Evolutionary conservation across 2,329 filamentous ascomycete species (phyloP), one percentile per base, ranked within the genome.

Genomic region (Ramularia collo-cygni): DNA sequence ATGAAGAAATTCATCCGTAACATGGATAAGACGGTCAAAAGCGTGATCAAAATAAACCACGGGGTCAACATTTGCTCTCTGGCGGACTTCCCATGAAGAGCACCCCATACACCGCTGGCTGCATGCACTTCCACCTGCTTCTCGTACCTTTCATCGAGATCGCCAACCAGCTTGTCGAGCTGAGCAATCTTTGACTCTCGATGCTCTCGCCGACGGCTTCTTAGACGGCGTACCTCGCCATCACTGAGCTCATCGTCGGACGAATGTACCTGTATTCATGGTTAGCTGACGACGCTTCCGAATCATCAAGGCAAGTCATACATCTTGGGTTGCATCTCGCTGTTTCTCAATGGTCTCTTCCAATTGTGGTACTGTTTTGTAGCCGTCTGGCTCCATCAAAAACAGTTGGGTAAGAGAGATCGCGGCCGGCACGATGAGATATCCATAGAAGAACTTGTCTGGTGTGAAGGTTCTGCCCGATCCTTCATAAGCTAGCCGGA

Each of bases 1-100:
- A 94, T 85, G 61, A 94, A 93, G 67, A 87, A 94, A 64, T 94
- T 94, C 73, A 94, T 93, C 15, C 68, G 55, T 35, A 59, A 51
- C 56, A 60, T 60, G 37, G 58, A 54, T 21, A 59, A 44, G 3
- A 60, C 62, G 3, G 85, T 94, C 58, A 94, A 88, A 15, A 87
- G 64, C 3, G 85, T 84, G 54, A 94, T 84, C 24, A 94, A 71
- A 26, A 87, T 70, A 60, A 92, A 94, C 87, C 87, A 94, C 0
- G 82, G 82, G 2, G 82, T 85, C 8, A 68, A 63, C 51, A 94
- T 83, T 64, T 95, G 88, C 54, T 85, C 66, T 18, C 71, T 57
- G 0, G 85, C 83, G 0, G 81, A 76, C 50, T 73, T 71, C 39
- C 79, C 79, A 59, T 95, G 89, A 64, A 95, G 76, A 14, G 82